Base-by-base conservation (phyloP, 192 early-diverging fungal genomes). In the Thamnidium elegans region DNA sequence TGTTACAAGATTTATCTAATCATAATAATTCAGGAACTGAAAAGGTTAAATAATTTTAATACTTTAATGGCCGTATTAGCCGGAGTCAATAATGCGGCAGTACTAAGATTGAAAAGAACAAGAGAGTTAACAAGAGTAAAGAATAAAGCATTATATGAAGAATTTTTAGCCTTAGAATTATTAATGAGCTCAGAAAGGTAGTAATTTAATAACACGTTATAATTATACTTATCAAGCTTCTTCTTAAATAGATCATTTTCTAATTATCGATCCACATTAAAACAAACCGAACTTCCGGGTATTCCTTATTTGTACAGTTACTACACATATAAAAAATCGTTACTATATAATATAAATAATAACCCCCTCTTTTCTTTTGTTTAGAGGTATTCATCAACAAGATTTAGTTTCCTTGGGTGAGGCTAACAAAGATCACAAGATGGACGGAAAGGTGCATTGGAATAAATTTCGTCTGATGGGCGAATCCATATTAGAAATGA, bases 241-340 rank as follows among this genome's bases (percentile, higher is more conserved):
- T 26, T 26, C 1, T 51, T 69, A 11, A 7, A 74, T 17, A 73
- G 79, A 23, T 80, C 81, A 3, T 92, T 90, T 78, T 74, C 61
- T 21, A 66, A 74, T 21, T 92, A 92, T 76, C 83, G 90, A 15
- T 19, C 72, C 14, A 86, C 89, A 9, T 68, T 92, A 36, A 78
- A 79, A 47, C 69, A 65, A 36, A 78, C 81, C 36, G 81, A 83
- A 43, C 46, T 77, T 30, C 87, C 86, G 7, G 85, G 85, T 51
- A 89, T 92, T 30, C 90, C 90, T 17, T 92, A 92, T 67, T 65
- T 92, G 90, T 91, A 81, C 1, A 34, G n/a, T 5, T n/a, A n/a
- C 30, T n/a, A 4, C 15, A 14, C n/a, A 21, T 55, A 13, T 55
- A 32, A 6, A 26, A 56, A 34, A 55, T 3, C 54, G 17, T 55